Evolutionary conservation across 805 yeast genomes (phyloP).

Genomic region (Wickerhamomyces chambardii): DNA sequence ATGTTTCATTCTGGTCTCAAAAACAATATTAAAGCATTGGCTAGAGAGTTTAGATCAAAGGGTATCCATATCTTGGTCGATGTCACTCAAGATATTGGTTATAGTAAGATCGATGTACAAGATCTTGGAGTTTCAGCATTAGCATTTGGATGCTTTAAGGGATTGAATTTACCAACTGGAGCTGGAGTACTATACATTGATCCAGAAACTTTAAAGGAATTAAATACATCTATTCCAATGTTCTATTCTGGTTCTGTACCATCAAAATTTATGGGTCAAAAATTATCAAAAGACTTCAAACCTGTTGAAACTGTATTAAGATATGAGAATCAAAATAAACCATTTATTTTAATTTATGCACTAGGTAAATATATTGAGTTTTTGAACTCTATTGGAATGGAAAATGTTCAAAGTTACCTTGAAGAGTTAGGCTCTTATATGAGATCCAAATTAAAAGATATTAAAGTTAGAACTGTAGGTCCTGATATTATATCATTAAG

Average conservation of each 20-base stretch:
- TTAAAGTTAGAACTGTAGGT: neutral
- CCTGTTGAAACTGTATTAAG: neutral
- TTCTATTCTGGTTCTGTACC: too few species aligned
- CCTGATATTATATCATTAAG: neutral
- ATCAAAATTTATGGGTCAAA: neutral
- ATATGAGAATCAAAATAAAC: slow-evolving; percentile 1
- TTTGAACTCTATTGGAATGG: neutral
- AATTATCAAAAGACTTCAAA: neutral
- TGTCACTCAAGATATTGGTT: neutral
- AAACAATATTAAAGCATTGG: neutral
- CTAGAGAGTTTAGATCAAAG: neutral
- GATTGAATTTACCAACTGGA: neutral
- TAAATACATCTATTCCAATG: too few species aligned
- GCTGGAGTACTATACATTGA: neutral
- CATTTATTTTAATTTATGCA: neutral
- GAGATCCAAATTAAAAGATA: neutral
- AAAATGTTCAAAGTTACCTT: neutral
- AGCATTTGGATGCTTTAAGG: neutral
- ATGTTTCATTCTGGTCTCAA: slow-evolving; percentile 1
- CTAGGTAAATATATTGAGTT: neutral
- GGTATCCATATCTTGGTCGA: neutral
- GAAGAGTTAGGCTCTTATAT: neutral
- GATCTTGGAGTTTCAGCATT: neutral
- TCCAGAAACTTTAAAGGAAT: neutral
- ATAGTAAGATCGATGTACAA: neutral